A percentile compares a stretch with the other conserved stretches of the same genome.
Evolutionary conservation across 495 filamentous ascomycete species (phyloP).

Genomic region (Durotheca rogersii): DNA sequence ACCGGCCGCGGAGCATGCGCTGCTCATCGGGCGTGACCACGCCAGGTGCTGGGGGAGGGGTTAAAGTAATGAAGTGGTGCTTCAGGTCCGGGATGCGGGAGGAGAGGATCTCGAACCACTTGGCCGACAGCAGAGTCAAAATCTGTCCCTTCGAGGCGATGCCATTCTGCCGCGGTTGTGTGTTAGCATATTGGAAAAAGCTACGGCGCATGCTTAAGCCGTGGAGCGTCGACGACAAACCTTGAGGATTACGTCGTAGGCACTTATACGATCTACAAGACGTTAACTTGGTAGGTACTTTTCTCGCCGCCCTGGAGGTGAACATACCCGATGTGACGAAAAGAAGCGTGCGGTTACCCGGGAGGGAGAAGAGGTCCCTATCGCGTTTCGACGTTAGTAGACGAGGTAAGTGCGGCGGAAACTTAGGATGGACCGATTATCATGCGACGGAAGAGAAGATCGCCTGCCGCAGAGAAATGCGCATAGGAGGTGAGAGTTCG

Average conservation of each 20-base stretch:
- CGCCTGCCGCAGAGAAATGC: too few species aligned
- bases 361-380: not conserved
- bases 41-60: conserved; percentile 59
- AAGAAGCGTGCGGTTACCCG: conserved; percentile 5
- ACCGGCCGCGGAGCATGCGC: conserved; percentile 61
- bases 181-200: not conserved
- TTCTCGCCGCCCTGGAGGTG: not conserved
- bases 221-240: not conserved
- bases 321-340: conserved; percentile 15
- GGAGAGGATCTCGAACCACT: conserved; percentile 80
- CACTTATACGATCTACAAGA: conserved; percentile 9
- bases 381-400: not conserved
- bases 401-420: too few species aligned
- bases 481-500: not conserved
- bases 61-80: conserved; percentile 74
- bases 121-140: conserved; percentile 77
- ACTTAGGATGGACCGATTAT: too few species aligned
- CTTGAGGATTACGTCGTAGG: conserved; percentile 14
- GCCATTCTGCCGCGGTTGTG: conserved; percentile 58
- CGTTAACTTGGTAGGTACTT: too few species aligned
- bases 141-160: conserved; percentile 81
- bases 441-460: too few species aligned
- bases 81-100: conserved; percentile 64
- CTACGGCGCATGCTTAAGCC: not conserved
- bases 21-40: conserved; percentile 41